phyloP scores from a whole-genome alignment of 225 moss, liverwort and hornwort genomes.

The Anthoceros angustus region DNA sequence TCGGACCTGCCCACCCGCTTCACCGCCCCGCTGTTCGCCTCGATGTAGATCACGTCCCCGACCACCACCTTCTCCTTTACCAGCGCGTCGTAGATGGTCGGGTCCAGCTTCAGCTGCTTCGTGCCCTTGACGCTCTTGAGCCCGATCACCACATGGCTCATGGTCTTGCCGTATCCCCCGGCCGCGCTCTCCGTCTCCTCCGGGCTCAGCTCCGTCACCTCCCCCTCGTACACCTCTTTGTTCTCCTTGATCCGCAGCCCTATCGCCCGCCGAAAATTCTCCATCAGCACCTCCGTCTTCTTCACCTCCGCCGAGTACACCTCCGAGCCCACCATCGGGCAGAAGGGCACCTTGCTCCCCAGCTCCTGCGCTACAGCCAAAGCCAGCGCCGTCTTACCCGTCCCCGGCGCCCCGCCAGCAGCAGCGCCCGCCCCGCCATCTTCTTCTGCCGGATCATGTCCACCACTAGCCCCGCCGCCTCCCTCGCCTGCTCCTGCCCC shows the following conservation, averaged over 20 bases:
- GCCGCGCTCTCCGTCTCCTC: conserved; percentile 94
- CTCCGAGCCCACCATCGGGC: conserved; percentile 96
- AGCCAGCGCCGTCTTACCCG: conserved; percentile 92
- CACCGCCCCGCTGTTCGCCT: conserved; percentile 88
- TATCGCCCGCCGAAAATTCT: conserved; percentile 88
- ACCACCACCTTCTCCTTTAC: conserved; percentile 87
- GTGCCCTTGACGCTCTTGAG: conserved; percentile 94
- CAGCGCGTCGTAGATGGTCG: conserved; percentile 79
- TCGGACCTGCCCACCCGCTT: conserved; percentile 95
- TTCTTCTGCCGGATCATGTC: conserved; percentile 99
- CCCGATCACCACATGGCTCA: conserved; percentile 87
- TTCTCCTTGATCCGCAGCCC: conserved; percentile 94
- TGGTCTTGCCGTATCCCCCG: conserved; percentile 94
- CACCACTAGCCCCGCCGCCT: conserved; percentile 83
- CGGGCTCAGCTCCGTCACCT: conserved; percentile 78
- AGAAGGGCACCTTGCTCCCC: conserved; percentile 96
- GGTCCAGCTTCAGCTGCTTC: conserved; percentile 86
- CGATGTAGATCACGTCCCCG: conserved; percentile 93
- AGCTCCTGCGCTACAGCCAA: conserved; percentile 94
- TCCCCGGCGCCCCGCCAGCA: conserved; percentile 86
- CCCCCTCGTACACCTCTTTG: conserved; percentile 95
- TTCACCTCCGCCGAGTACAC: conserved; percentile 97
- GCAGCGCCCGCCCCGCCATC: conserved; percentile 90
- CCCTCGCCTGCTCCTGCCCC: conserved; percentile 84
- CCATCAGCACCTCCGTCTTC: conserved; percentile 97